Evolutionary conservation across 257 asterid species (phyloP).

Genomic region (Plantago major): DNA sequence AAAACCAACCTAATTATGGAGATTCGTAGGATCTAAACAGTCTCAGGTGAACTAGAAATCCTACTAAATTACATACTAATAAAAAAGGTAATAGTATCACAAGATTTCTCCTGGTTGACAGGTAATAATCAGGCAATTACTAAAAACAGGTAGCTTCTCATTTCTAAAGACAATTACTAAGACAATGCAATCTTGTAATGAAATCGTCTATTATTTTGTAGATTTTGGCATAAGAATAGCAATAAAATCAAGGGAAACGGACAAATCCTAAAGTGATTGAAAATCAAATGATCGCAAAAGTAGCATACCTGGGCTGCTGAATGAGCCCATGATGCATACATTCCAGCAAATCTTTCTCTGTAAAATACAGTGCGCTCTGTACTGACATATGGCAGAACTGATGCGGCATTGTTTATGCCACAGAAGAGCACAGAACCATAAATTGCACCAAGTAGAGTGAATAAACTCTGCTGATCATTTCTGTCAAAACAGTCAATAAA

Average conservation of each 20-base stretch:
- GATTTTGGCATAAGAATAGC: background rate
- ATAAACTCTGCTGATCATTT: conserved; percentile 32
- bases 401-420: conserved; percentile 31
- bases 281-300: background rate
- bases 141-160: background rate
- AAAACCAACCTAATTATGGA: too few relatives aligned
- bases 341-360: conserved; percentile 44
- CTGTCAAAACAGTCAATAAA: conserved; percentile 16
- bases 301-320: conserved; percentile 37
- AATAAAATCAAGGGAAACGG: background rate
- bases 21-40: too few relatives aligned
- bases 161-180: background rate
- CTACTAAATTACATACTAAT: too few relatives aligned
- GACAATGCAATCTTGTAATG: background rate
- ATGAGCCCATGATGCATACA: conserved; percentile 45
- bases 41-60: too few relatives aligned
- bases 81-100: too few relatives aligned
- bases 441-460: conserved; percentile 34
- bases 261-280: background rate
- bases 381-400: conserved; percentile 34
- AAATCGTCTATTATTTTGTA: background rate
- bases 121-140: too few relatives aligned
- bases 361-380: conserved; percentile 37
- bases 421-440: conserved; percentile 28
- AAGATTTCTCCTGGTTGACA: too few relatives aligned